Evolutionary conservation across 345 rosid genomes (phyloP).

Genomic region (Microcos paniculata): DNA sequence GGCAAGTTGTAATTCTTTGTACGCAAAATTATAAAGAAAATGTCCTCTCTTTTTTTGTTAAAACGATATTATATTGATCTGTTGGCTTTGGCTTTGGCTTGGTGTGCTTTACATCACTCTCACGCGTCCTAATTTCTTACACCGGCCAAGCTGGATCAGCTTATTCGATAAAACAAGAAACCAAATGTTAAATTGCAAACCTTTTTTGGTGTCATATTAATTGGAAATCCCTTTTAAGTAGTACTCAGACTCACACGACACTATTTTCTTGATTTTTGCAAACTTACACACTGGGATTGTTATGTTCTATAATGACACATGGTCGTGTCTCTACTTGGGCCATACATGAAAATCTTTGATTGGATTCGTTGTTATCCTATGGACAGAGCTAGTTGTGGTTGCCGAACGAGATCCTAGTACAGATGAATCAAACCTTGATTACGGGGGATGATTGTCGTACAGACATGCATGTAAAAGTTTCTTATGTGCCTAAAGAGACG

Average conservation of each 20-base stretch:
- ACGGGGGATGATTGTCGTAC: neutral
- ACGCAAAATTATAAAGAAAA: neutral
- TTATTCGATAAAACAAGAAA: neutral
- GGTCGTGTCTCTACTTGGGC: neutral
- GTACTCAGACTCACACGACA: too few species aligned
- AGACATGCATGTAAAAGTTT: neutral
- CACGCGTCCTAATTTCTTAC: neutral
- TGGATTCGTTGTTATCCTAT: constrained; percentile 12
- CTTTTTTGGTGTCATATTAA: neutral
- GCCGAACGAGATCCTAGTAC: constrained; percentile 1
- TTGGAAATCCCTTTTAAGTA: neutral
- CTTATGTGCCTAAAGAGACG: neutral
- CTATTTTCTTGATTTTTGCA: neutral
- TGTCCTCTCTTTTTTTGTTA: neutral
- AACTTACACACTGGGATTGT: neutral
- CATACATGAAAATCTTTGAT: constrained; percentile 6
- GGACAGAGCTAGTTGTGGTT: constrained; percentile 12
- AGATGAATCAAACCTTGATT: neutral
- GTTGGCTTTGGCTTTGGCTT: neutral
- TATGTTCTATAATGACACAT: constrained; percentile 12
- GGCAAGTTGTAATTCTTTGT: too few species aligned
- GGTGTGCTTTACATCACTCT: neutral
- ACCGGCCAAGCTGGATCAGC: neutral
- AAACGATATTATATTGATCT: neutral
- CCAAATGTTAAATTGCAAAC: neutral